phyloP scores from a whole-genome alignment of 495 filamentous ascomycete genomes.

The Xylaria flabelliformis region DNA sequence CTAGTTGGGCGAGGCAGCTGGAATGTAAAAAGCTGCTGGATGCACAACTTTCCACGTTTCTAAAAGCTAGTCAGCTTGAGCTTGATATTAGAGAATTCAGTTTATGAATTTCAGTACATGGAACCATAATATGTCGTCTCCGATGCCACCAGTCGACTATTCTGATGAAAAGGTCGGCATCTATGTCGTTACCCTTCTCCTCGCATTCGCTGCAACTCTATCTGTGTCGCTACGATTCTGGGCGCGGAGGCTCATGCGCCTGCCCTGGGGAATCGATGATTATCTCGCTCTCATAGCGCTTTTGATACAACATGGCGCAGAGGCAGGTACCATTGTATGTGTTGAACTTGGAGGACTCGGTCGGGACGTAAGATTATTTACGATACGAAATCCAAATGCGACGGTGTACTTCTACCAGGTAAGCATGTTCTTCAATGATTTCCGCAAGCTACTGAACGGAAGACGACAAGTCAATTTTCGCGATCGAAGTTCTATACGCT shows the following conservation, averaged over 20 bases:
- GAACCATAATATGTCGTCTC: background rate
- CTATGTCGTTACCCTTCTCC: background rate
- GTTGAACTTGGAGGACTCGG: background rate
- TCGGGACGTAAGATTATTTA: background rate
- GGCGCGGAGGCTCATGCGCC: background rate
- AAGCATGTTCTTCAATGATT: too few relatives aligned
- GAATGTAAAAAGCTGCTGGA: background rate
- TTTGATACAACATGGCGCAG: background rate
- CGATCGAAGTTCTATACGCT: conserved; percentile 17
- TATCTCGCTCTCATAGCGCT: background rate
- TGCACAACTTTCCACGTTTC: too few relatives aligned
- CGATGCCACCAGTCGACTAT: background rate
- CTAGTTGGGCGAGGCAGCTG: background rate
- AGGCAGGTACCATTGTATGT: background rate
- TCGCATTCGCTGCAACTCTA: background rate
- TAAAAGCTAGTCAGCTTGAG: background rate
- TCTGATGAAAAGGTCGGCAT: background rate
- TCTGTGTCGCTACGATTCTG: background rate
- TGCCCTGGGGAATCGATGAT: background rate
- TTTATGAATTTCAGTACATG: background rate
- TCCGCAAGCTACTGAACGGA: too few relatives aligned
- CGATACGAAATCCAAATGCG: background rate
- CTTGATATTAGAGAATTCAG: background rate
- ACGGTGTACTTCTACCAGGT: background rate
- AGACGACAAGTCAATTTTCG: background rate